Conservation (phyloP, 2,329 filamentous ascomycete genomes). For the Aspergillus cejpii region DNA sequence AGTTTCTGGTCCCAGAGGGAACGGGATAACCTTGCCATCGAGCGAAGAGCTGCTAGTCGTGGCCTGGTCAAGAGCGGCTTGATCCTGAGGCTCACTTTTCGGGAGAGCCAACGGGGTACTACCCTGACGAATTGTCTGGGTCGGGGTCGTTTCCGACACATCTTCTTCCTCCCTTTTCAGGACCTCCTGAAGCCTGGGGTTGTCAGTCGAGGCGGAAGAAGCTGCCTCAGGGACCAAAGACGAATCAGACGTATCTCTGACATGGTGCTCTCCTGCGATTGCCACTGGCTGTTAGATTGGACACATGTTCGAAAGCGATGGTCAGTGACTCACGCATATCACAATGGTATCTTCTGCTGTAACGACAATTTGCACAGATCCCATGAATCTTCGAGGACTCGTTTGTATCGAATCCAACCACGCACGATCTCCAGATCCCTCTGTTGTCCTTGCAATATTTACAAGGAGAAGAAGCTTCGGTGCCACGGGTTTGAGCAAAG, state of each 20-base stretch:
- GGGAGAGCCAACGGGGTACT: too few relatives aligned
- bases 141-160: too few relatives aligned
- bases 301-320: not conserved
- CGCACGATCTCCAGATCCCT: constrained; percentile 3
- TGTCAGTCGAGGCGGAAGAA: too few relatives aligned
- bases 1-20: constrained; percentile 8
- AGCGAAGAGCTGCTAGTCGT: not conserved
- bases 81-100: not conserved
- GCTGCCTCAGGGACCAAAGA: too few relatives aligned
- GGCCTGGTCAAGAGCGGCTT: not conserved
- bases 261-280: not conserved
- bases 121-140: too few relatives aligned
- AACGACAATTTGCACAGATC: constrained; percentile 6
- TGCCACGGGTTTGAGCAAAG: constrained; percentile 3
- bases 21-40: constrained; percentile 7
- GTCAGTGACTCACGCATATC: not conserved
- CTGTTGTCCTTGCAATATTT: not conserved
- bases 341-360: constrained; percentile 2
- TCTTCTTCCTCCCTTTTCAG: too few relatives aligned
- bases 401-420: not conserved
- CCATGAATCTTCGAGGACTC: not conserved
- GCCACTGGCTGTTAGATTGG: too few relatives aligned
- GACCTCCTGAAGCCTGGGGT: too few relatives aligned
- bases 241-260: not conserved
- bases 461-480: constrained; percentile 1